Evolutionary conservation across 2,329 filamentous ascomycete genomes (phyloP).

Genomic region (Amphichorda felina): DNA sequence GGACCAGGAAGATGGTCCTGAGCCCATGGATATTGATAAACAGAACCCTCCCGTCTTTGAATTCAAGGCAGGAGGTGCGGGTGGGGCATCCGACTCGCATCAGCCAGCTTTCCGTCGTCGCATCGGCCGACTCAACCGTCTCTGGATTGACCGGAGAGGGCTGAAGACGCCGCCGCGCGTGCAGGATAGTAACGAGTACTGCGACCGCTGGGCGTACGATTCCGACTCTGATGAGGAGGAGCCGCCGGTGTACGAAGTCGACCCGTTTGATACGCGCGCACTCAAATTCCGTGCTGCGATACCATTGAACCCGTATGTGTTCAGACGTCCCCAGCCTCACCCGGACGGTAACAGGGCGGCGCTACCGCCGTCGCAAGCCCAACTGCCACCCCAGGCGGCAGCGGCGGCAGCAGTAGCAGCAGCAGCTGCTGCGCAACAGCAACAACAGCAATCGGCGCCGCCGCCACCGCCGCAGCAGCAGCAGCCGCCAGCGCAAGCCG

Average conservation of each 20-base stretch:
- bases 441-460: slow-evolving; percentile 1
- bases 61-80: slow-evolving; percentile 29
- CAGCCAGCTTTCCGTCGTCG: slow-evolving; percentile 69
- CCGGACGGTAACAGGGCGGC: background rate
- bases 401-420: slow-evolving; percentile 10
- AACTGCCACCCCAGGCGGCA: background rate
- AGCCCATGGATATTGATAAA: slow-evolving; percentile 27
- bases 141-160: slow-evolving; percentile 80
- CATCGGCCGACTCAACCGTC: slow-evolving; percentile 69
- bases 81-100: slow-evolving; percentile 25
- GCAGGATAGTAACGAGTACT: slow-evolving; percentile 30
- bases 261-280: slow-evolving; percentile 52
- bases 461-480: background rate
- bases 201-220: slow-evolving; percentile 77
- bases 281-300: slow-evolving; percentile 51
- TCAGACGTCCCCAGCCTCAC: slow-evolving; percentile 16
- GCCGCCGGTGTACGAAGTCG: slow-evolving; percentile 60
- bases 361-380: slow-evolving; percentile 1
- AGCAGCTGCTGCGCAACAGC: slow-evolving; percentile 11
- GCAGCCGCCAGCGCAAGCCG: slow-evolving; percentile 1
- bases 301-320: slow-evolving; percentile 32
- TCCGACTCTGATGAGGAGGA: slow-evolving; percentile 79
- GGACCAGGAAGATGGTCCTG: slow-evolving; percentile 30
- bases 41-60: slow-evolving; percentile 25
- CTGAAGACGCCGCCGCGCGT: slow-evolving; percentile 35